Base-by-base conservation (phyloP, 2,329 filamentous ascomycete species). In the Fusarium abutilonis region DNA sequence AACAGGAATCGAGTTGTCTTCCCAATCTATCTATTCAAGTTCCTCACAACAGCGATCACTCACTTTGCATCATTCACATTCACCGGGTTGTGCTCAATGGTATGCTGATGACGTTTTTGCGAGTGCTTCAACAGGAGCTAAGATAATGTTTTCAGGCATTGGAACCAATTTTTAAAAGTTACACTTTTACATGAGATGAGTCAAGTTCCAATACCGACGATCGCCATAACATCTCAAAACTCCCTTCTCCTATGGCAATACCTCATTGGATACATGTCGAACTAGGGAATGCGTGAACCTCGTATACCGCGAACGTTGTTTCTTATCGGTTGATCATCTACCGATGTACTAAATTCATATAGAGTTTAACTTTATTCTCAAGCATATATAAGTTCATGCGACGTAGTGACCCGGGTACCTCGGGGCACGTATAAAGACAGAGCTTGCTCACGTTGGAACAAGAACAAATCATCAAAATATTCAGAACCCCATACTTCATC, bases 371-470 rank as follows among this genome's bases (percentile, higher is more conserved):
- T n/a, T 23, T 39, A 23, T 4, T 5, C 9, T 19, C 1, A 7
- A 3, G 32, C 10, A 9, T 17, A 4, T 9, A 9, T n/a, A 4
- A 28, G 14, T 32, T 5, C 19, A 32, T 26, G 9, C 39, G 29
- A n/a, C 23, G 26, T 36, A 6, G 11, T 10, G 3, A 21, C 10
- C 13, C 11, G 19, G 23, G 23, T 8, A 8, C 21, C 9, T 17
- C 17, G 13, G 10, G 15, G 23, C 8, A 36, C 4, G n/a, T 65
- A 62, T 53, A 47, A 55, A 63, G 13, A 21, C 36, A 28, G n/a
- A 15, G 10, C 19, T 17, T 35, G 23, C 34, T 38, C 17, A 32
- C 19, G n/a, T 28, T 6, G 11, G 2, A 21, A 3, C 6, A 23
- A 21, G n/a, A 4, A 9, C 23, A 13, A 32, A 6, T 19, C 1